Conservation (phyloP, 2,329 filamentous ascomycete genomes). For the Capronia epimyces region DNA sequence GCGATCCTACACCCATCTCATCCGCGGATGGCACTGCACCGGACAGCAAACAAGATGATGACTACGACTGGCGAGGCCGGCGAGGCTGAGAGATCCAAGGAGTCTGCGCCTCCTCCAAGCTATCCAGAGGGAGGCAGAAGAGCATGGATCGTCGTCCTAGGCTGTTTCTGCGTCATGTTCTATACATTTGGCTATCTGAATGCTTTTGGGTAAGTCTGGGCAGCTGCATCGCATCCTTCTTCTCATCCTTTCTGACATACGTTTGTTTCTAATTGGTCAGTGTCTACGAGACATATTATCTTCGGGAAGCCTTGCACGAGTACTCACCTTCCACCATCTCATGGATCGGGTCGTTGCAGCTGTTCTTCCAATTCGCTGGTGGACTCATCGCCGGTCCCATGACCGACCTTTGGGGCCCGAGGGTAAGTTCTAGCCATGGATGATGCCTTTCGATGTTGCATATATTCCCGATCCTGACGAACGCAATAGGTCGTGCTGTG, state of each 20-base stretch:
- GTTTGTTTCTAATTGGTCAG: slow-evolving; percentile 16
- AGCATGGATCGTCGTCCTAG: slow-evolving; percentile 3
- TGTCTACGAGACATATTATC: slow-evolving; percentile 34
- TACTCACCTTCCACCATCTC: slow-evolving; percentile 59
- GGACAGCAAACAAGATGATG: too few relatives aligned
- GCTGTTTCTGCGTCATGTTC: slow-evolving; percentile 13
- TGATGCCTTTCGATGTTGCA: background rate
- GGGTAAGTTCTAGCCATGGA: slow-evolving; percentile 24
- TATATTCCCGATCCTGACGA: slow-evolving; percentile 26
- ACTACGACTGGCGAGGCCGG: too few relatives aligned
- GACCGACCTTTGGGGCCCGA: slow-evolving; percentile 59
- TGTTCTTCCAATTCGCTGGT: slow-evolving; percentile 75
- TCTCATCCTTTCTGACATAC: background rate
- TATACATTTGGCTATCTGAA: slow-evolving; percentile 16
- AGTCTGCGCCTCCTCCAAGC: background rate
- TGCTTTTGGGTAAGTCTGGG: slow-evolving; percentile 18
- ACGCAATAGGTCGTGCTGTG: slow-evolving; percentile 31
- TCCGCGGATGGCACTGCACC: too few relatives aligned
- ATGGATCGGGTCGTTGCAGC: slow-evolving; percentile 82
- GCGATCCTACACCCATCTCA: too few relatives aligned
- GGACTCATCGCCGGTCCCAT: slow-evolving; percentile 81
- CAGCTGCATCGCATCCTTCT: background rate
- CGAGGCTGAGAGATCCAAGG: background rate
- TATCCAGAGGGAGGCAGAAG: background rate
- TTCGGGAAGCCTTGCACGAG: slow-evolving; percentile 18